Evolutionary conservation across 2,329 filamentous ascomycete species (phyloP).

Genomic region (Colletotrichum falcatum): DNA sequence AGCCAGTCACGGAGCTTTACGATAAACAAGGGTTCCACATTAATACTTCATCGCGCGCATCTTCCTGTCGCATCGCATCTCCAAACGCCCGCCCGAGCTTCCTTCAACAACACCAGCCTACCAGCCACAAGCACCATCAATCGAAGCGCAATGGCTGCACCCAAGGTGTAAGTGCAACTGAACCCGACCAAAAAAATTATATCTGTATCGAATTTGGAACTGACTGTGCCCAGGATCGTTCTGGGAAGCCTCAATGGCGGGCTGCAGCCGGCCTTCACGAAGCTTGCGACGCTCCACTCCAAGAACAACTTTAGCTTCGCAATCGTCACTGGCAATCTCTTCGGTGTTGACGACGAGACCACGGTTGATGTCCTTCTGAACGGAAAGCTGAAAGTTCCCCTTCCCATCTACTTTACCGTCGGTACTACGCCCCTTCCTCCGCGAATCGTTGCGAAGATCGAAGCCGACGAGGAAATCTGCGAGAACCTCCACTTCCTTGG

Average conservation of each 20-base stretch:
- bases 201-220: not conserved
- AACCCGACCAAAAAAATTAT: rapidly evolving
- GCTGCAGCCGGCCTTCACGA: constrained; percentile 80
- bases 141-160: constrained; percentile 55
- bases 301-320: constrained; percentile 93
- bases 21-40: constrained; percentile 21
- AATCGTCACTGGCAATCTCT: constrained; percentile 86
- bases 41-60: constrained; percentile 32
- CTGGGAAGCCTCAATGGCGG: constrained; percentile 86
- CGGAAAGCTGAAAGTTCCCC: constrained; percentile 78
- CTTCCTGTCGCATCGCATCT: constrained; percentile 31
- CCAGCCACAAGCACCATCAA: not conserved
- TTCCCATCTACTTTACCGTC: constrained; percentile 92
- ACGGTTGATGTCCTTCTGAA: constrained; percentile 73
- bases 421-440: constrained; percentile 79
- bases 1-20: not conserved
- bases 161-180: constrained; percentile 58
- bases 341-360: constrained; percentile 71
- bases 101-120: constrained; percentile 17
- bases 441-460: constrained; percentile 77
- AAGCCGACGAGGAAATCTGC: constrained; percentile 80
- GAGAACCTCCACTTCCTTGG: constrained; percentile 92
- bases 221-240: constrained; percentile 71
- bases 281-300: constrained; percentile 81
- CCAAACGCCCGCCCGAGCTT: constrained; percentile 23